Evolutionary conservation across 1,139 yeast species (phyloP), one percentile per base, ranked within the genome.

Genomic region (Debaryomycetaceae sp.): DNA sequence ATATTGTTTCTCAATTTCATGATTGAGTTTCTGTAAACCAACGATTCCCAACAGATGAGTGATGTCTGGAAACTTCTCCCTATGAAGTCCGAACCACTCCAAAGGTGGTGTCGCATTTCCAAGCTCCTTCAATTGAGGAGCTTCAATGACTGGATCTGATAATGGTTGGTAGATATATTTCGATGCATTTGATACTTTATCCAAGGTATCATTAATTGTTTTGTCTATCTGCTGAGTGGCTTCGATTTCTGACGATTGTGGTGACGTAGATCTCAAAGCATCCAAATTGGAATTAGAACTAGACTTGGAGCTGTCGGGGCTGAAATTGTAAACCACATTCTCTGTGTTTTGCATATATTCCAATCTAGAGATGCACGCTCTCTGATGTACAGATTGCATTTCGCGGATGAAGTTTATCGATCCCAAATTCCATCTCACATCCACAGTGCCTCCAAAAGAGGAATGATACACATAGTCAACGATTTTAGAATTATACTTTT

Each of bases 21-120:
- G 82, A 30, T 87, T 87, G 47, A 88, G 59, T 49, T 81, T 79
- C 56, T 89, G 97, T 43, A 93, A 68, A 8, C 84, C 79, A 20
- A 86, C 80, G 46, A 90, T 86, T 0, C 85, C 82, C 48, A 80
- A 68, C 60, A 88, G 93, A 58, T 93, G 97, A 0, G 96, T 86
- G 45, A 87, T 75, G 41, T 86, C 83, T 0, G 99, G 99, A 53
- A 93, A 81, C 52, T 83, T 81, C 54, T 84, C 80, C 53, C 98
- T 75, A 60, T 93, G 95, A 31, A 93, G 74, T 1, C 99, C 99
- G 68, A 93, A 87, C 99, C 99, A 93, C 62, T 93, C 98, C 49
- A 93, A 69, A 2, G 99, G 98, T 1, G 99, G 99, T 0, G 99
- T 93, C 1, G 97, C 98, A 65, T 87, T 93, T 30, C 98, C 98